These are phyloP conservation scores for Sclerotinia subarctica DNA, from an alignment of 2,329 filamentous ascomycete genomes.

Conservation along the genomic window DNA sequence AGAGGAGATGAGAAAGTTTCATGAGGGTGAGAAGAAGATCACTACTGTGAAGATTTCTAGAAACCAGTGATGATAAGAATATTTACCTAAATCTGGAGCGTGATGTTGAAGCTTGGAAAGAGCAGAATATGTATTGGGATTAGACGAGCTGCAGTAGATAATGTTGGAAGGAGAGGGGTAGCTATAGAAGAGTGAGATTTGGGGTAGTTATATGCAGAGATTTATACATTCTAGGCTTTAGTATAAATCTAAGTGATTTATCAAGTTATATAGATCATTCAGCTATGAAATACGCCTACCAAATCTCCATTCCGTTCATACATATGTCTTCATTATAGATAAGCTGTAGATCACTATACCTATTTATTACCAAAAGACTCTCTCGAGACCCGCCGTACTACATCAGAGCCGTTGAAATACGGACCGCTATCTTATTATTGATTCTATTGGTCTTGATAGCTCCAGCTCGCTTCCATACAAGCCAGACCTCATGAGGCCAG, in stretches of 20 bases:
- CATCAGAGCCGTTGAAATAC: neutral
- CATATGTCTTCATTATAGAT: neutral
- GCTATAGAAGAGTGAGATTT: neutral
- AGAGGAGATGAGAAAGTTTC: neutral
- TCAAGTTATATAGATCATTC: too few relatives aligned
- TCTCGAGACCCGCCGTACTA: too few relatives aligned
- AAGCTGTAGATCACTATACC: neutral
- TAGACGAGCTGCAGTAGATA: neutral
- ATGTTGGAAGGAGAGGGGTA: neutral
- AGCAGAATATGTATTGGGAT: fast-evolving
- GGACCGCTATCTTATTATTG: neutral
- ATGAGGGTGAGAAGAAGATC: fast-evolving
- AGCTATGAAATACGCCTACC: neutral
- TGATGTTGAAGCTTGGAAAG: neutral
- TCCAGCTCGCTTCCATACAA: neutral
- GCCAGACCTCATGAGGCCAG: neutral
- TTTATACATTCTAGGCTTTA: too few relatives aligned
- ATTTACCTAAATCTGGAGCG: neutral
- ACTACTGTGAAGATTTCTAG: fast-evolving
- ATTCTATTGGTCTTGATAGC: neutral
- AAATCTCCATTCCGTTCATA: neutral
- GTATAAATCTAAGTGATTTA: too few relatives aligned
- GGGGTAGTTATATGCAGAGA: too few relatives aligned
- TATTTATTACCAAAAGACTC: neutral
- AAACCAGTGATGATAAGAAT: neutral